Percentiles rank a stretch among this genome's conserved stretches.
Conservation (phyloP, 116 monocot genomes). For the Cymodocea nodosa region DNA sequence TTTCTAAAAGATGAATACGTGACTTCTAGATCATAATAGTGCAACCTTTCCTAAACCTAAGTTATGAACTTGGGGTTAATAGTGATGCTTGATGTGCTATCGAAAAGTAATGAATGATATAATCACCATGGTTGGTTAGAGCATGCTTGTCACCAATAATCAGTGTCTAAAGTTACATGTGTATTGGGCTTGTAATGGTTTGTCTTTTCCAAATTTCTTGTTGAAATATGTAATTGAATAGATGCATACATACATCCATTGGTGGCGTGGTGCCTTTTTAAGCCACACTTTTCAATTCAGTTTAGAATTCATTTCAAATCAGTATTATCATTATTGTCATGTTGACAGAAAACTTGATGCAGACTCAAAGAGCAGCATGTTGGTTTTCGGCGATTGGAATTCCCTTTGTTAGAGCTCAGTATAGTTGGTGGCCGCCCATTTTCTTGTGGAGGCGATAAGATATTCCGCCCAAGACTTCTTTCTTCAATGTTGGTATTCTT, state of each 20-base stretch:
- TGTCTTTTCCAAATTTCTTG: no score
- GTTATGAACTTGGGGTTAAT: not conserved
- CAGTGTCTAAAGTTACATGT: no score
- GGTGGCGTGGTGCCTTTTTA: no score
- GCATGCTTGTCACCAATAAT: not conserved
- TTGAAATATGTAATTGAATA: not conserved
- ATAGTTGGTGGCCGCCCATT: conserved; percentile 87
- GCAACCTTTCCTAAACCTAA: no score
- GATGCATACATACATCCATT: not conserved
- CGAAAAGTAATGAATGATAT: not conserved
- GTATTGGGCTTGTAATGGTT: not conserved
- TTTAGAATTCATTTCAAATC: not conserved
- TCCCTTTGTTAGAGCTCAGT: conserved; percentile 53
- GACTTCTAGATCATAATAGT: no score
- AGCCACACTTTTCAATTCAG: not conserved
- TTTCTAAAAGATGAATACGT: no score
- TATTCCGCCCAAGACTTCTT: conserved; percentile 65
- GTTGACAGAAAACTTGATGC: conserved; percentile 3
- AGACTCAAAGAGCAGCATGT: conserved; percentile 78
- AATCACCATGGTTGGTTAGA: not conserved
- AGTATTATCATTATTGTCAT: not conserved
- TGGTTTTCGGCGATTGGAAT: conserved; percentile 55
- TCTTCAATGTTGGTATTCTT: conserved; percentile 41
- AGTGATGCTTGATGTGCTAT: not conserved
- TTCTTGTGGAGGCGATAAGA: conserved; percentile 62